Evolutionary conservation across 176 grass and related monocot genomes (phyloP).

Genomic region (Phoenix dactylifera): DNA sequence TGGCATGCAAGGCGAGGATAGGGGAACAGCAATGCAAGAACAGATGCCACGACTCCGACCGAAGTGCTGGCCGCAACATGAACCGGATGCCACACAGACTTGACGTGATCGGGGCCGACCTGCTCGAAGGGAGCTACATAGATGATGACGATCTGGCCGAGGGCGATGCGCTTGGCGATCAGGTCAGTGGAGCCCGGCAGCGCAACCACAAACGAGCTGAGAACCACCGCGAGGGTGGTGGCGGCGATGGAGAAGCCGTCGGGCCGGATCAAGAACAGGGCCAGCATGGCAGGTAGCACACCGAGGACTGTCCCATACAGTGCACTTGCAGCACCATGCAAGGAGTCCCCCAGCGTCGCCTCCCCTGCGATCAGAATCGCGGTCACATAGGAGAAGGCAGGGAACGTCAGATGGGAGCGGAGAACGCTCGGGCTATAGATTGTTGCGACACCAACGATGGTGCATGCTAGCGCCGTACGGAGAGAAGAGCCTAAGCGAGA

Average conservation of each 20-base stretch:
- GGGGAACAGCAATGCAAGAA: constrained; percentile 49
- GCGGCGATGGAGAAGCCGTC: constrained; percentile 27
- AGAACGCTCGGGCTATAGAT: constrained; percentile 28
- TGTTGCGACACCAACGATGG: constrained; percentile 46
- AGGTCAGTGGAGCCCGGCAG: constrained; percentile 29
- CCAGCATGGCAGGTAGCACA: constrained; percentile 42
- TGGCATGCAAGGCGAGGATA: constrained; percentile 44
- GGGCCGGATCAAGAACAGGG: constrained; percentile 44
- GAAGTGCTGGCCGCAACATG: constrained; percentile 63
- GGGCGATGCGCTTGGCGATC: constrained; percentile 61
- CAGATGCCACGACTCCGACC: constrained; percentile 41
- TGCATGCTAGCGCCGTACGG: constrained; percentile 51
- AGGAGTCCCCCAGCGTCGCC: constrained; percentile 44
- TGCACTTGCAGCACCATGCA: constrained; percentile 31
- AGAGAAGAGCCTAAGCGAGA: constrained; percentile 35
- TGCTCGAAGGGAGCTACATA: constrained; percentile 44
- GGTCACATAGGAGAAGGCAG: constrained; percentile 68
- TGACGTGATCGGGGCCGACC: background rate
- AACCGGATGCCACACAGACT: constrained; percentile 36
- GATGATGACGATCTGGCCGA: constrained; percentile 70
- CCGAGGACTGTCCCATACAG: constrained; percentile 59
- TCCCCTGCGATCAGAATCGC: constrained; percentile 51
- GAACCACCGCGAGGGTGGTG: constrained; percentile 33
- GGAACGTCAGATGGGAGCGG: constrained; percentile 42
- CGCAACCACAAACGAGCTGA: constrained; percentile 49